Percentiles rank a stretch among this genome's conserved stretches.
These are phyloP conservation scores for Russula emetica DNA, from an alignment of 768 basidiomycete species.

Conservation along the genomic window DNA sequence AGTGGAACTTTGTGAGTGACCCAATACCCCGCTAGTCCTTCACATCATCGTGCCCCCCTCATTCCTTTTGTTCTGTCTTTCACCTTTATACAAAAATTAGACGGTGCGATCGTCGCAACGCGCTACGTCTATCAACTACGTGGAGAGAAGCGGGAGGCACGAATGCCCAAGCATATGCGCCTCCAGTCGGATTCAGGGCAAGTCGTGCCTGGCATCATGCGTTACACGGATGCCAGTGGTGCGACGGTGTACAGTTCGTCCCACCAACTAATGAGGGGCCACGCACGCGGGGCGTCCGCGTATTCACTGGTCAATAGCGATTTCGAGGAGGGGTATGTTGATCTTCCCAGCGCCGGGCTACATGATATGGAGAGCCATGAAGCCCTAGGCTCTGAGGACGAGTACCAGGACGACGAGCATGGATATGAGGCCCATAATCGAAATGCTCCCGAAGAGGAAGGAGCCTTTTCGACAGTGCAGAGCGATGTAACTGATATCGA, in stretches of 20 bases:
- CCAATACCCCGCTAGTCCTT: background rate
- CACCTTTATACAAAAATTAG: conserved; percentile 4
- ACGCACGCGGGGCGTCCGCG: background rate
- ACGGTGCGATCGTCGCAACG: conserved; percentile 29
- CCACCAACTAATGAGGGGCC: background rate
- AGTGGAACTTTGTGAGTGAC: conserved; percentile 54
- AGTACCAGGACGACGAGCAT: background rate
- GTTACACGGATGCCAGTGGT: conserved; percentile 22
- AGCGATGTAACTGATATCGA: background rate
- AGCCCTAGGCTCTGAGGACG: background rate
- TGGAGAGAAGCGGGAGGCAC: conserved; percentile 25
- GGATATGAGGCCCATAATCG: background rate
- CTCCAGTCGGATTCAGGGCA: background rate
- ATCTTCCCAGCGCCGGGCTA: background rate
- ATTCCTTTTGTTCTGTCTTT: background rate
- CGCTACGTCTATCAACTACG: conserved; percentile 28
- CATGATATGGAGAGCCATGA: background rate
- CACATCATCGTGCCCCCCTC: background rate
- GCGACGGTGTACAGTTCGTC: conserved; percentile 19
- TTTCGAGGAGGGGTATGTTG: conserved; percentile 2
- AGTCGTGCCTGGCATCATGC: conserved; percentile 21
- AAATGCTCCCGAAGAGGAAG: background rate
- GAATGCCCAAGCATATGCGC: conserved; percentile 12
- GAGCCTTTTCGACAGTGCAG: background rate
- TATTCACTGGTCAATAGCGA: conserved; percentile 1